Conservation (phyloP, 2,329 filamentous ascomycete genomes). For the Botrytis sinoallii region DNA sequence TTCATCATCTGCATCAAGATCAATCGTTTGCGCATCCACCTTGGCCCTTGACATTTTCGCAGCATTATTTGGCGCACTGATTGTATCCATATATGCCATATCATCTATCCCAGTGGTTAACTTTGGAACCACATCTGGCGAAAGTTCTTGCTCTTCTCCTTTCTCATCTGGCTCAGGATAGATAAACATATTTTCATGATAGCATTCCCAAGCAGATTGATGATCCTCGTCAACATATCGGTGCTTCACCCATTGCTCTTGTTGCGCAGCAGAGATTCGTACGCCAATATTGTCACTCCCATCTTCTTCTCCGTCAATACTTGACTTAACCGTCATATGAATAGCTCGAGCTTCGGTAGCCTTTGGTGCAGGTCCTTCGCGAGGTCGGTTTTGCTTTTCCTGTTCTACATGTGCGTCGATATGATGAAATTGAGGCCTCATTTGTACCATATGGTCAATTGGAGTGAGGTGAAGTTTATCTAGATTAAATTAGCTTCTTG, state of each 20-base stretch:
- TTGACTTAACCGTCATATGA: slow-evolving; percentile 81
- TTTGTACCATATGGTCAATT: slow-evolving; percentile 77
- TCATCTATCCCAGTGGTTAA: slow-evolving; percentile 55
- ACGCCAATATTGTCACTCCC: slow-evolving; percentile 70
- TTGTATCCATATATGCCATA: slow-evolving; percentile 59
- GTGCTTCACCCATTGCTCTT: slow-evolving; percentile 77
- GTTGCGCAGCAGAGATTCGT: slow-evolving; percentile 73
- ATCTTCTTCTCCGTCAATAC: slow-evolving; percentile 62
- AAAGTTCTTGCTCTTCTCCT: slow-evolving; percentile 23
- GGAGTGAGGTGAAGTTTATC: slow-evolving; percentile 85
- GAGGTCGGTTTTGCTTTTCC: slow-evolving; percentile 43
- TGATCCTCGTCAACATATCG: slow-evolving; percentile 80
- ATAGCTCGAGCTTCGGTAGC: slow-evolving; percentile 66
- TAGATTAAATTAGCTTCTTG: slow-evolving; percentile 38
- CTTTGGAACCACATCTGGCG: slow-evolving; percentile 28
- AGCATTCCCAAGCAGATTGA: slow-evolving; percentile 70
- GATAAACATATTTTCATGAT: slow-evolving; percentile 66
- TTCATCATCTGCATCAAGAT: slow-evolving; percentile 11
- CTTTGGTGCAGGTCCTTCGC: slow-evolving; percentile 34
- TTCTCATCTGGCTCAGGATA: slow-evolving; percentile 22
- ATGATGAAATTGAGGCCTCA: slow-evolving; percentile 90
- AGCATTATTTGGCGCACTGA: slow-evolving; percentile 50
- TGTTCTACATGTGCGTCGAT: slow-evolving; percentile 80
- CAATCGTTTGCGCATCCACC: slow-evolving; percentile 25
- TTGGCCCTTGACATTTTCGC: slow-evolving; percentile 34